phyloP scores from a whole-genome alignment of 768 basidiomycete species.

The Krasilnikovozyma curviuscula region DNA sequence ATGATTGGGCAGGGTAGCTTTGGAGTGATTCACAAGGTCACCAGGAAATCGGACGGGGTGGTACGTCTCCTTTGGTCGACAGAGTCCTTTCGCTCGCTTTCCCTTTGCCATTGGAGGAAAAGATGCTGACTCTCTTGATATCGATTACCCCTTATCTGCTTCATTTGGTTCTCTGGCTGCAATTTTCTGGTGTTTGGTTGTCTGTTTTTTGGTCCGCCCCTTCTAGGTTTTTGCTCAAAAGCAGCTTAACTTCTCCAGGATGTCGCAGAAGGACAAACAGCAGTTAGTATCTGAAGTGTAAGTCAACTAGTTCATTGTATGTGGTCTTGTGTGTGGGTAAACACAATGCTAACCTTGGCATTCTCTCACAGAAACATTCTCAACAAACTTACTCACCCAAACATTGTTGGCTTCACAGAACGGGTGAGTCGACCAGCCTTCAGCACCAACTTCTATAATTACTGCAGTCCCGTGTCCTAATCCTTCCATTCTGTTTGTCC shows the following conservation, averaged over 20 bases:
- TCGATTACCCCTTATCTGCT: neutral
- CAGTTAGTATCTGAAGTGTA: conserved; percentile 98
- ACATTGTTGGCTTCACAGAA: conserved; percentile 92
- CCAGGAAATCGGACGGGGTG: conserved; percentile 58
- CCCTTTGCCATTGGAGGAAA: too few relatives aligned
- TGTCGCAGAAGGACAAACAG: conserved; percentile 87
- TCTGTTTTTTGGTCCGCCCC: neutral
- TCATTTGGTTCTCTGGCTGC: neutral
- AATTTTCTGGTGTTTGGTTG: neutral
- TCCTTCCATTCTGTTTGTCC: too few relatives aligned
- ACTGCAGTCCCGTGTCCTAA: neutral
- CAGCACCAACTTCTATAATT: conserved; percentile 1
- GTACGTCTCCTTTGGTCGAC: conserved; percentile 31
- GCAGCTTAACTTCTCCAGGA: conserved; percentile 91
- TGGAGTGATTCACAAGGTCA: conserved; percentile 90
- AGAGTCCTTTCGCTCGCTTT: too few relatives aligned
- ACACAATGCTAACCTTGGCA: neutral
- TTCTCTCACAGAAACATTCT: conserved; percentile 58
- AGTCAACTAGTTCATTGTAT: conserved; percentile 24
- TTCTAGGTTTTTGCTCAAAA: conserved; percentile 65
- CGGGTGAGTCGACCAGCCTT: conserved; percentile 29
- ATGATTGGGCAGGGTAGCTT: conserved; percentile 94
- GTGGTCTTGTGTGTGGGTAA: neutral
- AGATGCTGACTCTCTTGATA: conserved; percentile 18
- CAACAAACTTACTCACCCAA: conserved; percentile 81